phyloP scores from a whole-genome alignment of 139 green algal species.

The Micractinium conductrix region DNA sequence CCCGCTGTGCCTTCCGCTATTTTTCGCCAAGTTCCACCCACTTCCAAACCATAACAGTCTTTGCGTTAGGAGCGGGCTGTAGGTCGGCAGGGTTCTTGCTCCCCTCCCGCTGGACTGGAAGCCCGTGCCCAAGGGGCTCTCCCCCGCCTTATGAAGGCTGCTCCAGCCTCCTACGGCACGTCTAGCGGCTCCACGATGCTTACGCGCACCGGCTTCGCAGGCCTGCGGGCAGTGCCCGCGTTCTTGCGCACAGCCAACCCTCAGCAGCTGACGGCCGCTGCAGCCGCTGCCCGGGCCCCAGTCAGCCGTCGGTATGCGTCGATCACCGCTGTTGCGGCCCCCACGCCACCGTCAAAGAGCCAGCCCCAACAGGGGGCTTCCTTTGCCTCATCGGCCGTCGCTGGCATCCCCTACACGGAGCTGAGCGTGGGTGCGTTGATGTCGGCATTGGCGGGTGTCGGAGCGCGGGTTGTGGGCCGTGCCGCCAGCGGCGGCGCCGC shows the following conservation, averaged over 20 bases:
- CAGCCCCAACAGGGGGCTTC: not conserved
- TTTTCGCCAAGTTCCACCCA: no score
- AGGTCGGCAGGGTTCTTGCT: no score
- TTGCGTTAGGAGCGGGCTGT: no score
- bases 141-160: not conserved
- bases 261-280: not conserved
- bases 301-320: not conserved
- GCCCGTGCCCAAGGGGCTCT: no score
- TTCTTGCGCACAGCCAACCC: not conserved
- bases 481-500: not conserved
- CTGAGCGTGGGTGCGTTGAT: constrained; percentile 35
- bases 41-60: no score
- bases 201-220: not conserved
- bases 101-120: no score
- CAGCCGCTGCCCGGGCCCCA: not conserved
- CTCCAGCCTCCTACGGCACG: not conserved
- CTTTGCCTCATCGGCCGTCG: constrained; percentile 27
- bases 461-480: not conserved
- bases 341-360: not conserved
- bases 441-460: not conserved
- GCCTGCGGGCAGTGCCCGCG: constrained; percentile 19
- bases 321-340: constrained; percentile 21
- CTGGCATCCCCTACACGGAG: constrained; percentile 32
- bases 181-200: constrained; percentile 14
- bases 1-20: no score